Base-by-base conservation (phyloP, 2,329 filamentous ascomycete genomes). In the Leptoxyphium fumago region DNA sequence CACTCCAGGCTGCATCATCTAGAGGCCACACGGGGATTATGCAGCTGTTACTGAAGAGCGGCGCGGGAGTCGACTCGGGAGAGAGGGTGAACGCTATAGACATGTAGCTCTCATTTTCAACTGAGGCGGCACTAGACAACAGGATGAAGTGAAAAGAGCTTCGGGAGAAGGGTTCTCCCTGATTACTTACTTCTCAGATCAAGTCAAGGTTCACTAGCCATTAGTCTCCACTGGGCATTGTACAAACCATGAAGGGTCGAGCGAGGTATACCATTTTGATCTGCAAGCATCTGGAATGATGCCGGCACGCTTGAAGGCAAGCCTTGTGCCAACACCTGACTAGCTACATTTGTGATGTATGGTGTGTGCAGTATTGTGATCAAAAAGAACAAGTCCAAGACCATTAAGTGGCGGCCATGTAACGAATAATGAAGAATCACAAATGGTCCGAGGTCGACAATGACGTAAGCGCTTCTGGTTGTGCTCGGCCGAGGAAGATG, bases 1-100 rank as follows among this genome's bases (percentile, higher is more conserved):
- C n/a, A 10, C 45, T n/a, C n/a, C n/a, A n/a, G n/a, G n/a, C n/a
- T n/a, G n/a, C n/a, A n/a, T n/a, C n/a, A n/a, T n/a, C n/a, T n/a
- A 13, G 43, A 17, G 48, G 46, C n/a, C 45, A 50, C 28, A 28
- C 38, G 26, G 34, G 46, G 2, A 44, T 41, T 6, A 50, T 48
- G 26, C 10, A 38, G 26, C 21, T 48, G 29, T 38, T 50, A 15
- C 47, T 50, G 4, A 29, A 47, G 11, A 15, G 43, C 29, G 45
- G 47, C 28, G 46, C 48, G 2, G 40, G 47, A 14, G 39, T 44
- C 14, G 38, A 46, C 29, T 32, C 29, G n/a, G 29, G 29, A 32
- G 29, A 41, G 29, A 32, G 29, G 29, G 29, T 9, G 29, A 32
- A 32, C n/a, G 29, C 29, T 10, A n/a, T 10, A 32, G 29, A 32